A percentile compares a stretch with the other conserved stretches of the same genome.
phyloP scores from a whole-genome alignment of 257 asterid genomes.

The Haberlea rhodopensis region DNA sequence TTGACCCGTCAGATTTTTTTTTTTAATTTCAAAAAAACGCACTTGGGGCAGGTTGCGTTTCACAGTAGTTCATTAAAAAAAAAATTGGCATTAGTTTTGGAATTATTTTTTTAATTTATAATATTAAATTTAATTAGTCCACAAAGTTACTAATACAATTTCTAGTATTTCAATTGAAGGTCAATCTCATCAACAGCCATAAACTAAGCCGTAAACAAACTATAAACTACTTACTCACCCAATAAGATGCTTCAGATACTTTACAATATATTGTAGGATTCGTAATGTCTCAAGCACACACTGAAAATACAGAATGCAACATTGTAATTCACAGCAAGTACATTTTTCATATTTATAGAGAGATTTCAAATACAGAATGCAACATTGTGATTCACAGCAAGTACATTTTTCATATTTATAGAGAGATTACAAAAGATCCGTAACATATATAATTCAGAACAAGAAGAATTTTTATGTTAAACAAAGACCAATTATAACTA shows the following conservation, averaged over 20 bases:
- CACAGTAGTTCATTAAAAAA: too few relatives aligned
- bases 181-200: background rate
- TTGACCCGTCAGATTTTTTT: too few relatives aligned
- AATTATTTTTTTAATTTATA: too few relatives aligned
- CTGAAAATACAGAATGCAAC: background rate
- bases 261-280: background rate
- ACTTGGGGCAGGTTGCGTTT: too few relatives aligned
- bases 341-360: background rate
- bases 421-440: too few relatives aligned
- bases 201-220: background rate
- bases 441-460: too few relatives aligned
- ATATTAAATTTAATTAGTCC: too few relatives aligned
- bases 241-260: constrained; percentile 1
- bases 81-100: too few relatives aligned
- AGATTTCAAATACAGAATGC: constrained; percentile 5
- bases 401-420: background rate
- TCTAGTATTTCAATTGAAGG: background rate
- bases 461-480: too few relatives aligned
- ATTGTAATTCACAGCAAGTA: background rate
- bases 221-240: background rate
- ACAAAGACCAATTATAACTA: background rate
- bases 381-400: constrained; percentile 15
- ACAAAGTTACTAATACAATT: background rate
- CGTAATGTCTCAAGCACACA: background rate
- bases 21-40: too few relatives aligned